These are phyloP conservation scores for Pyropia haitanensis DNA, from an alignment of 23 red algal genomes.

Conservation along the genomic window DNA sequence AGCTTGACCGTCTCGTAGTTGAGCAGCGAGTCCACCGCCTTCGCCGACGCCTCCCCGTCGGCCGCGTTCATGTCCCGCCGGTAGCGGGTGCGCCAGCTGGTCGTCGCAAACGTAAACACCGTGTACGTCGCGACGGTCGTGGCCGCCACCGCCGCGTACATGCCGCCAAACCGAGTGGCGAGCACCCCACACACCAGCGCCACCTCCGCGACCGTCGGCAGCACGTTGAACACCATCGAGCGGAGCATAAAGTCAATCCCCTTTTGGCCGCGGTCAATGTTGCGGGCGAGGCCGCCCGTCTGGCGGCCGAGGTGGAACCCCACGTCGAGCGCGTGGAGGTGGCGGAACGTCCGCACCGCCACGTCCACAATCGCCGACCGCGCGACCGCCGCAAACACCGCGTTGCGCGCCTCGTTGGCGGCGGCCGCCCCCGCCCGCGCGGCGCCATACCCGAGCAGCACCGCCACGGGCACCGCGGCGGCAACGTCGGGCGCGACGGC, in stretches of 20 bases:
- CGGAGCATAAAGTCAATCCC: conserved; percentile 96
- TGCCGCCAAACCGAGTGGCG: conserved; percentile 41
- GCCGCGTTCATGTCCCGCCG: conserved; percentile 93
- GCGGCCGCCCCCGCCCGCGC: conserved; percentile 58
- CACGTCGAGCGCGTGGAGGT: conserved; percentile 69
- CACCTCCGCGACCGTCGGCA: conserved; percentile 81
- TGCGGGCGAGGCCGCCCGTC: conserved; percentile 70
- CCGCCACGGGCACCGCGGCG: conserved; percentile 34
- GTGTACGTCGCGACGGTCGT: conserved; percentile 64
- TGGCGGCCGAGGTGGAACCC: conserved; percentile 72
- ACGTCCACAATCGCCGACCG: conserved; percentile 78
- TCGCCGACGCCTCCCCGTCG: conserved; percentile 70
- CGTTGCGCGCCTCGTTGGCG: conserved; percentile 76
- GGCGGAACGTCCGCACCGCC: conserved; percentile 74
- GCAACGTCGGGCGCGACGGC: conserved; percentile 7
- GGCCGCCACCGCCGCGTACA: conserved; percentile 60
- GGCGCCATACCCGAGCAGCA: conserved; percentile 79
- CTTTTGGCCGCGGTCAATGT: conserved; percentile 90
- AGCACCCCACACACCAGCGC: conserved; percentile 77
- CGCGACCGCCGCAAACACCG: conserved; percentile 56
- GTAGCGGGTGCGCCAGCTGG: conserved; percentile 88
- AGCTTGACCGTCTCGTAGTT: conserved; percentile 99
- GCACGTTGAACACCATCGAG: conserved; percentile 93
- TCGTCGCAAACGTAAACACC: conserved; percentile 78
- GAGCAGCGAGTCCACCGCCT: conserved; percentile 83